Evolutionary conservation across 371 early-diverging fungal genomes (phyloP), one percentile per base, ranked within the genome.

Genomic region (Mucor circinelloides): DNA sequence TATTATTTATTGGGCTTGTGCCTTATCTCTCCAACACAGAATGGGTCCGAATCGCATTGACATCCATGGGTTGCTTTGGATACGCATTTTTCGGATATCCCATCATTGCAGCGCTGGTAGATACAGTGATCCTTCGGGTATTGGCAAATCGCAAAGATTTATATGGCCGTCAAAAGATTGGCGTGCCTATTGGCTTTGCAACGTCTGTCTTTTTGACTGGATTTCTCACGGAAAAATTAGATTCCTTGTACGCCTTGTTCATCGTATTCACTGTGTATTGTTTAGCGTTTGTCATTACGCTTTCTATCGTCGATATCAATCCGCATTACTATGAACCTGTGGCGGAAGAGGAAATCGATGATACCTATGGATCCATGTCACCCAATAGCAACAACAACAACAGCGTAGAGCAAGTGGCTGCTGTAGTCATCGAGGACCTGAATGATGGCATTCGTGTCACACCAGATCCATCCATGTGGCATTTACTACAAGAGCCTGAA

Each of bases 81-180:
- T 79, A 73, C 56, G 73, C 76, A 5, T 76, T 75, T 46, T 79
- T 74, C 67, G 79, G 74, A 0, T 79, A 79, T 44, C 79, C 79
- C 2, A 60, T 76, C 25, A 74, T 79, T 42, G 72, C 72, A 10
- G 74, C 73, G 3, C 48, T 72, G 28, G 71, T 74, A 0, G 79
- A 79, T 61, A 58, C 66, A 10, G 71, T 71, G 5, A 72, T 72
- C 4, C 40, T 79, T 13, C 54, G 68, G 10, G 76, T 76, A 0
- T 34, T 79, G 2, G 74, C 69, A 21, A 71, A 76, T 3, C 58
- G 63, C n/a, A 76, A 72, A 31, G 71, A 71, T 7, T 42, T 79
- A 0, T 79, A 76, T 66, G 79, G 79, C 7, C 67, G 68, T 9
- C 76, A 76, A 58, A 79, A 79, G 60, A 63, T 69, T 28, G 72